phyloP scores from a whole-genome alignment of 306 rosid species.

The Pueraria montana region DNA sequence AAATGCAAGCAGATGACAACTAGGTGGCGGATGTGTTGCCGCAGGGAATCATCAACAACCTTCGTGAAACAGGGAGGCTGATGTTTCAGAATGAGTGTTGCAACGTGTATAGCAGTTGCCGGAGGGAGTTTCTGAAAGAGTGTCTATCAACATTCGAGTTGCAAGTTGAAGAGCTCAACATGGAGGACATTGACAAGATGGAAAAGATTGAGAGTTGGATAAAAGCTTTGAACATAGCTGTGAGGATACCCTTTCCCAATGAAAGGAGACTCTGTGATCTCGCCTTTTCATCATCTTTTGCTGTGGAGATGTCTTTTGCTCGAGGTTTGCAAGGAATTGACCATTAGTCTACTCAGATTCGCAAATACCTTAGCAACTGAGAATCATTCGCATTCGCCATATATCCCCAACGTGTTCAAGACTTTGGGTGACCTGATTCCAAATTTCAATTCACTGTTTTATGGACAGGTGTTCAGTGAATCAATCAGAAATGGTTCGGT shows the following conservation, averaged over 20 bases:
- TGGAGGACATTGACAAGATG: slow-evolving; percentile 62
- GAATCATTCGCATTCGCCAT: slow-evolving; percentile 24
- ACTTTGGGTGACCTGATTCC: slow-evolving; percentile 65
- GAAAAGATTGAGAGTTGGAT: slow-evolving; percentile 48
- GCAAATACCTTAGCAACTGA: slow-evolving; percentile 63
- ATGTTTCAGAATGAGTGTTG: slow-evolving; percentile 70
- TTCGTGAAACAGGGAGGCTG: slow-evolving; percentile 69
- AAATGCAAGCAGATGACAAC: slow-evolving; percentile 46
- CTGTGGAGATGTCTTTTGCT: slow-evolving; percentile 68
- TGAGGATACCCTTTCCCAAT: slow-evolving; percentile 71
- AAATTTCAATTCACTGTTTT: slow-evolving; percentile 22
- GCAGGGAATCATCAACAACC: slow-evolving; percentile 60
- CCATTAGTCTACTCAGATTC: slow-evolving; percentile 65
- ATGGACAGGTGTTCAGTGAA: slow-evolving; percentile 61
- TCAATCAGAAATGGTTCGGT: background rate
- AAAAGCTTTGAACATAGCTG: slow-evolving; percentile 62
- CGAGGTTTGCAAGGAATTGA: slow-evolving; percentile 66
- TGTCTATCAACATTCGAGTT: slow-evolving; percentile 64
- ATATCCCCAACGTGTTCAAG: slow-evolving; percentile 57
- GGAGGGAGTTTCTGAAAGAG: slow-evolving; percentile 76
- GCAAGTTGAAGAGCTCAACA: slow-evolving; percentile 65
- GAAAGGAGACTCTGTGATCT: slow-evolving; percentile 72
- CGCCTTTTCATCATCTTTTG: slow-evolving; percentile 60
- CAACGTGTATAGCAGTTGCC: slow-evolving; percentile 62
- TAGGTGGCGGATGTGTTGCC: slow-evolving; percentile 72